Conservation (phyloP, 2,329 filamentous ascomycete genomes). For the Dryadomyces quercus-mongolicae region DNA sequence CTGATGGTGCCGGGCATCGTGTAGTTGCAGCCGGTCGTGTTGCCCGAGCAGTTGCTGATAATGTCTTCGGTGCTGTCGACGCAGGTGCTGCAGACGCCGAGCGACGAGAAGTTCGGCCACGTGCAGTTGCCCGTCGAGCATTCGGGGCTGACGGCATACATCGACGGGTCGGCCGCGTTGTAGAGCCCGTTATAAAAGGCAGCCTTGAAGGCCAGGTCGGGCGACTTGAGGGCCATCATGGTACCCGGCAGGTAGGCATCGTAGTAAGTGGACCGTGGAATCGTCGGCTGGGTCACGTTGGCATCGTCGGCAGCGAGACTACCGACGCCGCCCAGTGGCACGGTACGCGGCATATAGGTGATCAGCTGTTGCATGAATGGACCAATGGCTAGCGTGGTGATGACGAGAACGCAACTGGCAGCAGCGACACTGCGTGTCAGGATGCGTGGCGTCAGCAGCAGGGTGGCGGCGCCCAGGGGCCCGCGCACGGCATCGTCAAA, state of each 20-base stretch:
- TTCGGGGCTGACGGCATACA: background rate
- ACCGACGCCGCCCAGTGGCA: background rate
- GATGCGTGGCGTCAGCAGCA: slow-evolving; percentile 1
- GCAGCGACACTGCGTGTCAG: background rate
- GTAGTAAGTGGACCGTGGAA: background rate
- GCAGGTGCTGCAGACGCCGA: slow-evolving; percentile 1
- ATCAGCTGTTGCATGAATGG: slow-evolving; percentile 4
- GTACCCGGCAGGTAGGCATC: background rate
- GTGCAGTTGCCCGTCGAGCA: slow-evolving; percentile 7
- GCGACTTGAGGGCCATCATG: background rate
- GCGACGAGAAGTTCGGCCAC: slow-evolving; percentile 4
- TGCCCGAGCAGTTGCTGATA: background rate
- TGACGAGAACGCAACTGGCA: background rate
- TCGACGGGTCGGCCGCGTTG: background rate
- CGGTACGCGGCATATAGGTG: background rate
- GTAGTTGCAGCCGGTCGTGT: background rate
- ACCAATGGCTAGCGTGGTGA: background rate
- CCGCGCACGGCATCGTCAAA: background rate
- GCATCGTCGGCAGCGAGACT: no score
- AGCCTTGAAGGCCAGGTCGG: background rate
- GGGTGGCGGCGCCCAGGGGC: background rate
- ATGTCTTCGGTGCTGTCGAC: slow-evolving; percentile 1
- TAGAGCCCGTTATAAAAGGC: slow-evolving; percentile 2
- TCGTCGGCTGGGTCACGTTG: background rate
- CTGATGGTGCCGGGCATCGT: background rate